A percentile compares a stretch with the other conserved stretches of the same genome.
These are phyloP conservation scores for Quercus berberidifolia DNA, from an alignment of 306 rosid species.

Conservation along the genomic window DNA sequence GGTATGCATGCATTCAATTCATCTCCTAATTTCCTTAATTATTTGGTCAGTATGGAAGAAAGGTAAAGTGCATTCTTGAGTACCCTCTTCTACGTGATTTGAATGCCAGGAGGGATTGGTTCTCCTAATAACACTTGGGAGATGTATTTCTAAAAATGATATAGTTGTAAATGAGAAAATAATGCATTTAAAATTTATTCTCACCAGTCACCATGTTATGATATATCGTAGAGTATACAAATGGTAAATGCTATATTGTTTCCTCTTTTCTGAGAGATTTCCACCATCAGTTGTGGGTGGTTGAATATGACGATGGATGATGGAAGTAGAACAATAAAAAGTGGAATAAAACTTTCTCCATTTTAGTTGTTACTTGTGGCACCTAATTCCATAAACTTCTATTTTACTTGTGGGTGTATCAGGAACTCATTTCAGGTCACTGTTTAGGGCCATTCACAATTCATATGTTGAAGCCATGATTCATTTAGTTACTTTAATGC, in stretches of 20 bases:
- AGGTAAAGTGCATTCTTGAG: not conserved
- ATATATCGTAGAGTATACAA: not conserved
- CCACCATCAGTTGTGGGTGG: not conserved
- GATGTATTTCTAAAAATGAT: not conserved
- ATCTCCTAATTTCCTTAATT: not conserved
- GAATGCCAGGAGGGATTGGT: not conserved
- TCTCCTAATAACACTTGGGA: not conserved
- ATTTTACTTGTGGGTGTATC: not conserved
- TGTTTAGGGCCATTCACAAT: not conserved
- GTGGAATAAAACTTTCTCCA: not conserved
- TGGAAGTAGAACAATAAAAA: not conserved
- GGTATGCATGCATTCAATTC: constrained; percentile 4
- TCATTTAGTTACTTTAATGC: not conserved
- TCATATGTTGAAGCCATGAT: not conserved
- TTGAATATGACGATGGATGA: not conserved
- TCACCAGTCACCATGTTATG: not conserved
- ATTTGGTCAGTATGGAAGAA: not conserved
- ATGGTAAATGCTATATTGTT: not conserved
- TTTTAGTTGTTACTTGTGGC: not conserved
- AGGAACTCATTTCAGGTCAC: not conserved
- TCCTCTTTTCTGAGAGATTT: too few species aligned
- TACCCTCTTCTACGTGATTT: not conserved
- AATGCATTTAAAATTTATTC: not conserved
- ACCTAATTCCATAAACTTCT: not conserved
- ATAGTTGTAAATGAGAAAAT: not conserved